These are phyloP conservation scores for Taphrina pruni DNA, from an alignment of 1,139 yeast species.

Conservation along the genomic window DNA sequence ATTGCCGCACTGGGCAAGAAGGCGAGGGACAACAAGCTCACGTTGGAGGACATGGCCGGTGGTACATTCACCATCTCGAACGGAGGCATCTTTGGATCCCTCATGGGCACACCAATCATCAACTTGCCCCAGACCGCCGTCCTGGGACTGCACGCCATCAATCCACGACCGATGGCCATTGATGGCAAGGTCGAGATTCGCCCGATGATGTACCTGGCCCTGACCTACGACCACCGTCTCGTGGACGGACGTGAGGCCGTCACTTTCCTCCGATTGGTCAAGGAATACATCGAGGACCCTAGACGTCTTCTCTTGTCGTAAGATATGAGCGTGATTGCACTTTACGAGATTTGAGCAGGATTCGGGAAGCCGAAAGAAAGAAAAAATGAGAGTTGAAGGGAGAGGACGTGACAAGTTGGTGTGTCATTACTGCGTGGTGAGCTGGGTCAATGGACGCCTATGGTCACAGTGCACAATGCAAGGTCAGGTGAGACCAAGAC, in stretches of 20 bases:
- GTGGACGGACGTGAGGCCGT: conserved; percentile 99
- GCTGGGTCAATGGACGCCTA: too few species aligned
- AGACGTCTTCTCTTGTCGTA: conserved; percentile 21
- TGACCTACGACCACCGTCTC: conserved; percentile 97
- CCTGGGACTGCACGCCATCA: conserved; percentile 95
- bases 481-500: too few species aligned
- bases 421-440: too few species aligned
- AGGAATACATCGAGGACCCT: conserved; percentile 98
- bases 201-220: conserved; percentile 99
- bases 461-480: too few species aligned
- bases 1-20: conserved; percentile 80
- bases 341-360: too few species aligned
- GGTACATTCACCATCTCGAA: conserved; percentile 99
- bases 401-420: too few species aligned
- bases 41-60: conserved; percentile 98
- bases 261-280: conserved; percentile 90
- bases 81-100: conserved; percentile 98
- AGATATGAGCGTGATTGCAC: too few species aligned
- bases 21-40: conserved; percentile 96
- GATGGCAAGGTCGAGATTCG: conserved; percentile 94
- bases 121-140: conserved; percentile 99
- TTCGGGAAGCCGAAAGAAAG: too few species aligned
- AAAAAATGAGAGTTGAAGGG: too few species aligned
- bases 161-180: conserved; percentile 96
- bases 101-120: conserved; percentile 90